These are phyloP conservation scores for Sedum album DNA, from an alignment of 164 flowering plant genomes.

Conservation along the genomic window DNA sequence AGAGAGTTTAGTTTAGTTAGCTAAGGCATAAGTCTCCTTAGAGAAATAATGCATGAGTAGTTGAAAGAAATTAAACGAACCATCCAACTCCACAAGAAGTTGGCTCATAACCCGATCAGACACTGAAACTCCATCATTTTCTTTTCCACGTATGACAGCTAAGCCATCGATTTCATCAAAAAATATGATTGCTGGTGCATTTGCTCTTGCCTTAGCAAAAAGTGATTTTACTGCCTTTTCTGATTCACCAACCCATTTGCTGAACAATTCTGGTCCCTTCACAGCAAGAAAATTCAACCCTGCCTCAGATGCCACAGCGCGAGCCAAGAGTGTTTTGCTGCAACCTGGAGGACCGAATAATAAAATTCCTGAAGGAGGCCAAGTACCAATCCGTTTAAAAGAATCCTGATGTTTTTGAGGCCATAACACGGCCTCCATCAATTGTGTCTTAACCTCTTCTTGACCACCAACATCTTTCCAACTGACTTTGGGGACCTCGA, in stretches of 20 bases:
- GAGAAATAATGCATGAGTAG: not conserved
- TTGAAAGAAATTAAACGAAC: conserved; percentile 29
- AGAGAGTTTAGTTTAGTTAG: not conserved
- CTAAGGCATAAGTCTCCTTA: no score
- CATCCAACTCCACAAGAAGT: conserved; percentile 93
- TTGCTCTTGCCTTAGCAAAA: conserved; percentile 86
- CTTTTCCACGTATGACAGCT: conserved; percentile 80
- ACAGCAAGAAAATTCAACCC: conserved; percentile 87
- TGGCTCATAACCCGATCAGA: conserved; percentile 91
- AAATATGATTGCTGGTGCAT: conserved; percentile 92
- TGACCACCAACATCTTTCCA: conserved; percentile 99
- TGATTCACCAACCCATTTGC: conserved; percentile 99
- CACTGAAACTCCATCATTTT: conserved; percentile 83
- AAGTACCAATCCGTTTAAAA: conserved; percentile 67
- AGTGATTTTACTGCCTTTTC: conserved; percentile 91
- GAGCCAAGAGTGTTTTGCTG: conserved; percentile 96
- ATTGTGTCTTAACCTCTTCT: conserved; percentile 67
- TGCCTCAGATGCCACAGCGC: conserved; percentile 96
- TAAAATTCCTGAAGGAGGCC: conserved; percentile 81
- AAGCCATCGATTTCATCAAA: conserved; percentile 98
- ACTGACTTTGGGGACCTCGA: conserved; percentile 85
- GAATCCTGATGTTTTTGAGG: conserved; percentile 87
- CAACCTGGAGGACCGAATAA: conserved; percentile 99
- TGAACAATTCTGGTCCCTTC: conserved; percentile 93
- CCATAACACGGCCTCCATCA: conserved; percentile 93